Evolutionary conservation across 2,329 filamentous ascomycete species (phyloP), one percentile per base, ranked within the genome.

Genomic region (Davidsoniella eucalypti): DNA sequence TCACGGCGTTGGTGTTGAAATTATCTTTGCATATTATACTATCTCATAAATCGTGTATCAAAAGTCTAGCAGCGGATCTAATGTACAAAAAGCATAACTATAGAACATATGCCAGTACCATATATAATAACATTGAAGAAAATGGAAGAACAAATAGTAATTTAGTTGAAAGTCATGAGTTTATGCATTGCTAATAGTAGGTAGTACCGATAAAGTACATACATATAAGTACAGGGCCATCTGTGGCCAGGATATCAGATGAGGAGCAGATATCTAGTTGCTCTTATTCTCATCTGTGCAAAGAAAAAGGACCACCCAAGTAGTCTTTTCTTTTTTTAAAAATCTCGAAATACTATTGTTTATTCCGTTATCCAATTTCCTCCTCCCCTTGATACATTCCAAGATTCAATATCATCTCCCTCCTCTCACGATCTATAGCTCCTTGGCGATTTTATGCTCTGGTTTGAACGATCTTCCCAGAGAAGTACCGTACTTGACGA

Each of bases 401-500:
- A 45, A 16, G 12, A 8, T 16, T 17, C 25, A 18, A n/a, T 10
- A 41, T 45, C 29, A 16, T 42, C 38, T 29, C 16, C 10, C 23
- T 45, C 41, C 21, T 37, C 18, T 12, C 18, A 18, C n/a, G 12
- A 16, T 26, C 25, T 52, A 54, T 18, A 40, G 38, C 17, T 50
- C 26, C 49, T 54, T 55, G 4, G 54, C 55, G 42, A 45, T 40
- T 21, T 52, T 47, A 55, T 57, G 49, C 55, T 58, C 54, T 33
- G 50, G 45, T 42, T 52, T 23, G 41, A 55, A 54, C 41, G 47
- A 52, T 29, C 49, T 42, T 18, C 49, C 48, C 39, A 55, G 18
- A 46, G 45, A 39, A 38, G 54, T 49, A 17, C 51, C 56, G 33
- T 55, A 61, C 41, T 72, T 61, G 55, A 61, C 63, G 48, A 47